Evolutionary conservation across 1,139 yeast species (phyloP), one percentile per base, ranked within the genome.

Genomic region (Saccharomyces hybrid): DNA sequence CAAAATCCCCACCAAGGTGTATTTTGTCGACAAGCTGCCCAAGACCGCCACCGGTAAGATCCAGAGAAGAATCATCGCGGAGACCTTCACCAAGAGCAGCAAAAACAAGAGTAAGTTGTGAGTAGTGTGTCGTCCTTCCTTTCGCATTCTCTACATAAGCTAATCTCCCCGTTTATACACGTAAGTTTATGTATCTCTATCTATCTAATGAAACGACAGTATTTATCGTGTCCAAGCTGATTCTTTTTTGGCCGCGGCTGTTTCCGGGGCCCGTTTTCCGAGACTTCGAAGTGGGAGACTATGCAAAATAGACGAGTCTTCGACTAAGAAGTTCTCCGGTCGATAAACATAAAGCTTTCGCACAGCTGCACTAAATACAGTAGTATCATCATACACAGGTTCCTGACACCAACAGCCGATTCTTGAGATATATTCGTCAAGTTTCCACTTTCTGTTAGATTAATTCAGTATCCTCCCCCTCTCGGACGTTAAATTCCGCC

Each of bases 1-100:
- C 71, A 83, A 83, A 69, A 73, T 83, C 19, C 88, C 88, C 0
- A 72, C 69, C 29, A 75, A 73, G 68, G 74, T 82, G 50, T 81
- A 74, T 66, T 79, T 83, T 62, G 81, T 83, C n/a, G 78, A 81
- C 26, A 71, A 73, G 38, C 74, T 83, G 68, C 88, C 88, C 59
- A 83, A 83, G 74, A 82, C 87, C 2, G 84, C 88, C 2, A 83
- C 88, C 1, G 88, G 88, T 41, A 83, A 83, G 73, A 80, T 83
- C 53, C 87, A 83, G 68, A 74, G 88, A 62, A 73, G 86, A 56
- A 76, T 76, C 58, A 79, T 83, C 62, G 85, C 84, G 1, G 68
- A 69, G 38, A 67, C 68, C 16, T 77, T 77, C 59, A 71, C 72
- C 1, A 56, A 29, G 34, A 47, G 38, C 11, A 34, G 51, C 38